phyloP scores from a whole-genome alignment of 2,329 filamentous ascomycete genomes.

The Aspergillus intermedius region DNA sequence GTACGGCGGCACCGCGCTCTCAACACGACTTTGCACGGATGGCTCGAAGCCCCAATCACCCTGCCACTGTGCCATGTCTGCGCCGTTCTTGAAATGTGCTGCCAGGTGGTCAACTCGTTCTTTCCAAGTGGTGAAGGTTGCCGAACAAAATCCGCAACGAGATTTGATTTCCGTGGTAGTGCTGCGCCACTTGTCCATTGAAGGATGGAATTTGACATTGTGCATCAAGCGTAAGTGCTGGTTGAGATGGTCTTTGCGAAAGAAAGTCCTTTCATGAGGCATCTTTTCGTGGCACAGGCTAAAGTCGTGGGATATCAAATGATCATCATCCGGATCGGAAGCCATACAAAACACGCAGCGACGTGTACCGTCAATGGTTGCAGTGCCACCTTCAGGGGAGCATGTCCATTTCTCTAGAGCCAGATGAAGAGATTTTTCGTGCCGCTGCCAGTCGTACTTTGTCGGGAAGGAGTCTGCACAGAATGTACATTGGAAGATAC shows the following conservation, averaged over 20 bases:
- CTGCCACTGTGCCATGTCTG: slow-evolving; percentile 33
- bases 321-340: slow-evolving; percentile 48
- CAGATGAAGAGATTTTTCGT: slow-evolving; percentile 54
- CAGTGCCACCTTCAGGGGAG: slow-evolving; percentile 50
- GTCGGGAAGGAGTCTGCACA: slow-evolving; percentile 51
- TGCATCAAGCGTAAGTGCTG: slow-evolving; percentile 58
- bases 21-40: slow-evolving; percentile 28
- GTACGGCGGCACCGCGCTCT: slow-evolving; percentile 35
- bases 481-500: slow-evolving; percentile 54
- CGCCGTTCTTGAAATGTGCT: slow-evolving; percentile 32
- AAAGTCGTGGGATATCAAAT: slow-evolving; percentile 56
- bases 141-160: slow-evolving; percentile 39
- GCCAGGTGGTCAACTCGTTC: slow-evolving; percentile 36
- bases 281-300: slow-evolving; percentile 55
- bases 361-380: slow-evolving; percentile 44
- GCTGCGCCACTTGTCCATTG: slow-evolving; percentile 56
- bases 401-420: slow-evolving; percentile 56
- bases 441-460: slow-evolving; percentile 55
- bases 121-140: slow-evolving; percentile 39
- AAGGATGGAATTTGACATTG: slow-evolving; percentile 47
- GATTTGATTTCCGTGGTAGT: slow-evolving; percentile 49
- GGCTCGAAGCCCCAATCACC: slow-evolving; percentile 37
- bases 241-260: slow-evolving; percentile 56
- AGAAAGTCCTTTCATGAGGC: slow-evolving; percentile 54
- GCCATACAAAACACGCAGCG: slow-evolving; percentile 55